phyloP scores from a whole-genome alignment of 2,329 filamentous ascomycete species.

The Colletotrichum tofieldiae region DNA sequence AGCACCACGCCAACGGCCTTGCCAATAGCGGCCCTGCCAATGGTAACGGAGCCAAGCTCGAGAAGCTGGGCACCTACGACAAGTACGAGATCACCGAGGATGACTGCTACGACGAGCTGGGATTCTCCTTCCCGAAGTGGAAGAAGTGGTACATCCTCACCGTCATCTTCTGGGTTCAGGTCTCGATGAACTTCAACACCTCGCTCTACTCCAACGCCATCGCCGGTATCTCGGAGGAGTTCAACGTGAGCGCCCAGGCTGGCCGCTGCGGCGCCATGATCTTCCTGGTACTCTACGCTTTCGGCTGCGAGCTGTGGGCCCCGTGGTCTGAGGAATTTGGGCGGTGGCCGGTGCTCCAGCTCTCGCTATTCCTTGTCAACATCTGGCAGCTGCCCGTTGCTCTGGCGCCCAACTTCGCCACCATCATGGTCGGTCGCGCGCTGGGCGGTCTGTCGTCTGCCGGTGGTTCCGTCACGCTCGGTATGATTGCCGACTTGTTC shows the following conservation, averaged over 20 bases:
- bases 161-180: slow-evolving; percentile 82
- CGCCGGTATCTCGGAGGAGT: slow-evolving; percentile 76
- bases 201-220: slow-evolving; percentile 81
- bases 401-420: slow-evolving; percentile 80
- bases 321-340: slow-evolving; percentile 90
- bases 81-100: slow-evolving; percentile 65
- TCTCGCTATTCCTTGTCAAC: slow-evolving; percentile 82
- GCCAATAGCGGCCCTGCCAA: slow-evolving; percentile 31
- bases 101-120: slow-evolving; percentile 78
- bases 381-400: slow-evolving; percentile 82
- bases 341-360: slow-evolving; percentile 82
- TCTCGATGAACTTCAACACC: slow-evolving; percentile 86
- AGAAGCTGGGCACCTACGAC: slow-evolving; percentile 57
- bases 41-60: slow-evolving; percentile 44
- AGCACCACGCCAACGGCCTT: slow-evolving; percentile 58
- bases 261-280: slow-evolving; percentile 83
- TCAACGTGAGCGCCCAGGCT: slow-evolving; percentile 76
- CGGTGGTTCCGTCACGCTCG: slow-evolving; percentile 80
- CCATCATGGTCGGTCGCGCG: slow-evolving; percentile 79
- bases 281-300: slow-evolving; percentile 85
- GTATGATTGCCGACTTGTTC: slow-evolving; percentile 84
- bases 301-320: slow-evolving; percentile 91
- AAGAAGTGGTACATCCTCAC: slow-evolving; percentile 82
- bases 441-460: slow-evolving; percentile 80
- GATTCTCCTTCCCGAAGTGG: slow-evolving; percentile 71